Evolutionary conservation across 2,329 filamentous ascomycete species (phyloP).

Genomic region (Grosmannia serpens): DNA sequence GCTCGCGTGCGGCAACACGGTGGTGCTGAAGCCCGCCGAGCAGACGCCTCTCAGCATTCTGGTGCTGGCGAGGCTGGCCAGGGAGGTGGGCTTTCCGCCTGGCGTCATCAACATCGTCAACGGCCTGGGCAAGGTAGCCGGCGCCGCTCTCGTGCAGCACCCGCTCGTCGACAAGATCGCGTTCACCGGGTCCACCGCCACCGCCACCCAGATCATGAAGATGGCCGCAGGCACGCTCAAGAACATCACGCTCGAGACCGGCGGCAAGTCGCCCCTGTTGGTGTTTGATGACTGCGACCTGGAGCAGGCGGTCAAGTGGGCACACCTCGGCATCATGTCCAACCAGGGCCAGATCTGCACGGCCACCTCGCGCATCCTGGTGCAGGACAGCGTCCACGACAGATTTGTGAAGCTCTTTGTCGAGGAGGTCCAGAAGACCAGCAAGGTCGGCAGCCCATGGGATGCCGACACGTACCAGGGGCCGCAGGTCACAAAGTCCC

Average conservation of each 20-base stretch:
- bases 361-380: slow-evolving; percentile 59
- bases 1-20: slow-evolving; percentile 47
- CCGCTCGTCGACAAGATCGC: slow-evolving; percentile 58
- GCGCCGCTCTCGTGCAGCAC: slow-evolving; percentile 54
- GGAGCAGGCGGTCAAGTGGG: slow-evolving; percentile 33
- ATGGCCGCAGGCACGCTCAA: slow-evolving; percentile 48
- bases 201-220: slow-evolving; percentile 58
- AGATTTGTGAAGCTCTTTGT: slow-evolving; percentile 47
- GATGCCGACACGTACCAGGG: slow-evolving; percentile 39
- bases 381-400: slow-evolving; percentile 46
- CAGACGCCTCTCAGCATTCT: slow-evolving; percentile 50
- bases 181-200: slow-evolving; percentile 60
- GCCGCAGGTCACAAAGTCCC: slow-evolving; percentile 49
- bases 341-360: slow-evolving; percentile 67
- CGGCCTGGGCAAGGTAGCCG: slow-evolving; percentile 53
- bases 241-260: slow-evolving; percentile 47
- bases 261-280: slow-evolving; percentile 47
- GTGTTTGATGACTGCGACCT: slow-evolving; percentile 50
- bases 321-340: slow-evolving; percentile 39
- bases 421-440: slow-evolving; percentile 15
- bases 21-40: slow-evolving; percentile 51
- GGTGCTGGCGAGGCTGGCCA: slow-evolving; percentile 51
- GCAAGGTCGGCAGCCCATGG: slow-evolving; percentile 49
- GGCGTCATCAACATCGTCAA: slow-evolving; percentile 65
- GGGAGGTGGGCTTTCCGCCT: slow-evolving; percentile 61